Evolutionary conservation across 2,329 filamentous ascomycete species (phyloP).

Genomic region (Tolypocladium ophioglossoides): DNA sequence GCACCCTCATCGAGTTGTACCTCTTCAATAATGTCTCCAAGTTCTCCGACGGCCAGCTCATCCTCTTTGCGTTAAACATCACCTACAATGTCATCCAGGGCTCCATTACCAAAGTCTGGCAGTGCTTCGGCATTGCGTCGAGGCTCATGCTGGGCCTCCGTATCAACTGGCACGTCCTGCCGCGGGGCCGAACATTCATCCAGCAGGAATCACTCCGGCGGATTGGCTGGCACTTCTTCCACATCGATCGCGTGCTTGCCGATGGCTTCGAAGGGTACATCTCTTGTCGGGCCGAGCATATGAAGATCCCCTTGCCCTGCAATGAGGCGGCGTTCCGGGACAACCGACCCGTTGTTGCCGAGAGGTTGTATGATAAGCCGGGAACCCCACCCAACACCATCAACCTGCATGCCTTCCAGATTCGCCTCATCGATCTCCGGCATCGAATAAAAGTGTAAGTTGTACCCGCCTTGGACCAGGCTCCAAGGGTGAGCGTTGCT

Average conservation of each 20-base stretch:
- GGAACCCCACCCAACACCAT: conserved; percentile 11
- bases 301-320: conserved; percentile 27
- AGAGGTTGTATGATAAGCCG: conserved; percentile 19
- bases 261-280: conserved; percentile 30
- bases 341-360: conserved; percentile 17
- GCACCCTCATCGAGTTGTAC: conserved; percentile 26
- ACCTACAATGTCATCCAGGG: conserved; percentile 25
- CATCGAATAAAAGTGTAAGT: conserved; percentile 26
- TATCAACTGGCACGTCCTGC: conserved; percentile 26
- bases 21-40: conserved; percentile 28
- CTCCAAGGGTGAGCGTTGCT: neutral
- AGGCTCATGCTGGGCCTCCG: conserved; percentile 27
- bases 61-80: conserved; percentile 24
- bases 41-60: conserved; percentile 21
- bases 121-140: conserved; percentile 24
- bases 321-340: conserved; percentile 21
- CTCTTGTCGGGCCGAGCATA: conserved; percentile 22
- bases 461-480: neutral
- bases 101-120: conserved; percentile 28
- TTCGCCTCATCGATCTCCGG: conserved; percentile 24
- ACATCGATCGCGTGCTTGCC: conserved; percentile 26
- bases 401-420: conserved; percentile 22
- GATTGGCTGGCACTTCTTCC: conserved; percentile 27
- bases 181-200: conserved; percentile 17
- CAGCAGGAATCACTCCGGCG: conserved; percentile 26